Conservation (phyloP, 2,329 filamentous ascomycete genomes). For the Drechslera avenae region DNA sequence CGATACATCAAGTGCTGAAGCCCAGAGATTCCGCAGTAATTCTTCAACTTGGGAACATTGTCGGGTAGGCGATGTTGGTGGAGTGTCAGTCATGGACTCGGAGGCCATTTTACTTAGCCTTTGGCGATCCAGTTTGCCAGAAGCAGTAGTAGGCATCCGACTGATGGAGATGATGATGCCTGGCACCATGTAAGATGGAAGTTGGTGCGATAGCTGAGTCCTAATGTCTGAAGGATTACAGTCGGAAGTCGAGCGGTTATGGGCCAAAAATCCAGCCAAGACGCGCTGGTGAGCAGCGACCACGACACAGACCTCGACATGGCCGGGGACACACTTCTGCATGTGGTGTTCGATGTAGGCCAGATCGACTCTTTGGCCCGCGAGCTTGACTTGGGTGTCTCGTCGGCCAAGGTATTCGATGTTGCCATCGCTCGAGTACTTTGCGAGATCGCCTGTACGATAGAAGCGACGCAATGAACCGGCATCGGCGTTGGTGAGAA, state of each 20-base stretch:
- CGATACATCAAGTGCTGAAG: neutral
- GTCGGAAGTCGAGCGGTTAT: neutral
- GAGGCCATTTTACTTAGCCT: neutral
- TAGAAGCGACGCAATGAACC: slow-evolving; percentile 10
- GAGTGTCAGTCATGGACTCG: neutral
- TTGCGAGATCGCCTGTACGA: slow-evolving; percentile 27
- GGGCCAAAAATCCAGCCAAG: neutral
- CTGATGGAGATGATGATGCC: neutral
- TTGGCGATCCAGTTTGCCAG: neutral
- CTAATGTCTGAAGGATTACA: neutral
- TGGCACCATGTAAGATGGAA: neutral
- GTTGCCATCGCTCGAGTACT: slow-evolving; percentile 19
- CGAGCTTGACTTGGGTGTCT: slow-evolving; percentile 30
- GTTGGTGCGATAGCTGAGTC: neutral
- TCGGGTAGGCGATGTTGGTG: neutral
- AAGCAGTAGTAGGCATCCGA: neutral
- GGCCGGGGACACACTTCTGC: neutral
- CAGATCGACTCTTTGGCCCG: slow-evolving; percentile 27
- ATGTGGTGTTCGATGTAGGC: slow-evolving; percentile 27
- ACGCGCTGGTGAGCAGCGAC: neutral
- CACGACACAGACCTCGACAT: neutral
- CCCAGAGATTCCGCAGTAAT: neutral
- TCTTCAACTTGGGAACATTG: neutral
- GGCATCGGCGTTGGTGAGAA: neutral
- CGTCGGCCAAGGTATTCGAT: slow-evolving; percentile 20